phyloP scores from a whole-genome alignment of 2,329 filamentous ascomycete species.

The Paracorniculantispora psalliotae region DNA sequence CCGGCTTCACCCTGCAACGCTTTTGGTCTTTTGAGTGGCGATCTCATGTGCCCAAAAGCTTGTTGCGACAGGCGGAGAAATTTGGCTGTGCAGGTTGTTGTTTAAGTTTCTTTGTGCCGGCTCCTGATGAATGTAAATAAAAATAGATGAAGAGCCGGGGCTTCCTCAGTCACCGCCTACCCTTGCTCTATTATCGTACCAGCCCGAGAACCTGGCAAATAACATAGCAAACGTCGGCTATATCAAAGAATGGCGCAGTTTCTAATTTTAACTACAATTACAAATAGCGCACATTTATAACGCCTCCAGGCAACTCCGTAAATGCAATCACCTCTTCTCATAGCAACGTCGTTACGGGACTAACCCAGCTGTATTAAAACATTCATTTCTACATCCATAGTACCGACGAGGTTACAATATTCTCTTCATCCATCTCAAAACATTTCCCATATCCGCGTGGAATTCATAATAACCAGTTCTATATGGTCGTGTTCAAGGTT shows the following conservation, averaged over 20 bases:
- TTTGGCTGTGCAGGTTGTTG: no score
- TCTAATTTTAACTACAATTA: neutral
- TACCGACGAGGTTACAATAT: neutral
- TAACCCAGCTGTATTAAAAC: neutral
- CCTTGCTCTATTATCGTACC: neutral
- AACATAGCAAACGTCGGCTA: neutral
- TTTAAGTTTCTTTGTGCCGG: no score
- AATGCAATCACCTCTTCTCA: neutral
- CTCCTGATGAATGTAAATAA: no score
- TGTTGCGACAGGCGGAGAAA: no score
- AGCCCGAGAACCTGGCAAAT: neutral
- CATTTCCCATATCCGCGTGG: neutral
- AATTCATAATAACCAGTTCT: constrained; percentile 9
- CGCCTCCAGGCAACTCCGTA: neutral
- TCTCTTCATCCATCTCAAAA: neutral
- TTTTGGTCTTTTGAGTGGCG: no score
- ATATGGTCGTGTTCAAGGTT: neutral
- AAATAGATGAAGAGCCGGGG: neutral
- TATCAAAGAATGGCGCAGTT: neutral
- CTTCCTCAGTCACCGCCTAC: neutral
- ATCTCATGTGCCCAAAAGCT: no score
- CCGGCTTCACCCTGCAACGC: neutral
- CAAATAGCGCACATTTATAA: neutral
- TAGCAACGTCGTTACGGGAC: neutral
- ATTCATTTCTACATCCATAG: neutral